Evolutionary conservation across 1,284 basidiomycete species (phyloP).

Genomic region (Paramarasmius palmivorus): DNA sequence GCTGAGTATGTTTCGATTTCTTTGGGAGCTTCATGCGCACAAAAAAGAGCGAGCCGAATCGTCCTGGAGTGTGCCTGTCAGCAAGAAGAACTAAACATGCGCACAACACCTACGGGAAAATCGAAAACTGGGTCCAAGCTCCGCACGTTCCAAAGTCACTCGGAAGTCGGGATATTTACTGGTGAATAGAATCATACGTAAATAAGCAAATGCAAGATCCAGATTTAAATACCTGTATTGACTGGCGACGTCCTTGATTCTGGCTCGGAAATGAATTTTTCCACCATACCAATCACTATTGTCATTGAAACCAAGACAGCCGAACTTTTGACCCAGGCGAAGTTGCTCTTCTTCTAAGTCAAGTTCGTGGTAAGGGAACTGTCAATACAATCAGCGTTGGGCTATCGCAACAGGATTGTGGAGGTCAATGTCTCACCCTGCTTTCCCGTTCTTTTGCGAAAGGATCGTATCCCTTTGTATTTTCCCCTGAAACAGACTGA

Average conservation of each 20-base stretch:
- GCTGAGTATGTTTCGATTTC: conserved; percentile 13
- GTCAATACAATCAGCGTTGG: conserved; percentile 1
- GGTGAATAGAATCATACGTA: too few relatives aligned
- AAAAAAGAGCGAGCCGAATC: conserved; percentile 46
- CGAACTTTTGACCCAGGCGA: conserved; percentile 21
- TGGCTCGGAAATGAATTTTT: conserved; percentile 41
- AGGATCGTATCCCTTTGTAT: conserved; percentile 8
- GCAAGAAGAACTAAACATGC: background rate
- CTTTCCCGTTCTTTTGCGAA: conserved; percentile 38
- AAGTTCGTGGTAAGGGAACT: conserved; percentile 48
- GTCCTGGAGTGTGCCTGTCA: conserved; percentile 10
- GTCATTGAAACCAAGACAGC: conserved; percentile 35
- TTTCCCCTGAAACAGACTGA: background rate
- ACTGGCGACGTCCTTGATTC: conserved; percentile 19
- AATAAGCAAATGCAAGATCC: too few relatives aligned
- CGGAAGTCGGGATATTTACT: conserved; percentile 22
- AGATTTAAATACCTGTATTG: too few relatives aligned
- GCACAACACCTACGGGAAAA: conserved; percentile 29
- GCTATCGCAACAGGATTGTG: background rate
- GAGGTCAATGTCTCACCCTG: conserved; percentile 29
- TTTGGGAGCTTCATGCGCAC: conserved; percentile 39
- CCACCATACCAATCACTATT: conserved; percentile 44
- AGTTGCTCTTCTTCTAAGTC: conserved; percentile 40
- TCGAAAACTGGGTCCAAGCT: conserved; percentile 42
- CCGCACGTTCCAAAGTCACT: conserved; percentile 37